These are phyloP conservation scores for Blastobotrys americana DNA, from an alignment of 805 yeast genomes.

Conservation along the genomic window DNA sequence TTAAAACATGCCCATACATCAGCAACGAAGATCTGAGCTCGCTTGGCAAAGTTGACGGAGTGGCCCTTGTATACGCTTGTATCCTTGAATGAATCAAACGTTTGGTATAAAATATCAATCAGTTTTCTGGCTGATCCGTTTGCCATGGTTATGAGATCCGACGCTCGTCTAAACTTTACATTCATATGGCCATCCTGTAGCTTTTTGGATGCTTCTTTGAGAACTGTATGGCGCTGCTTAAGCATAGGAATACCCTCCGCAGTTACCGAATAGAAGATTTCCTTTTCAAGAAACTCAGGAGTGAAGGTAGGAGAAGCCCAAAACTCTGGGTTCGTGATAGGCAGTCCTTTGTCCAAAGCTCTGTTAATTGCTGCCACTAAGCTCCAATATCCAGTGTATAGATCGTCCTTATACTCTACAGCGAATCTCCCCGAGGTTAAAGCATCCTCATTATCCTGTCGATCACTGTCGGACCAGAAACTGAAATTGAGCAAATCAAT, in stretches of 20 bases:
- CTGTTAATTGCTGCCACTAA: constrained; percentile 37
- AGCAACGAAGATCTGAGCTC: constrained; percentile 38
- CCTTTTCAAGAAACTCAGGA: constrained; percentile 17
- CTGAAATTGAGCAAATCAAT: constrained; percentile 39
- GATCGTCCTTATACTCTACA: constrained; percentile 28
- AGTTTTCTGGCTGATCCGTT: constrained; percentile 29
- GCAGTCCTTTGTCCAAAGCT: constrained; percentile 35
- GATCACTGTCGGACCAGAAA: constrained; percentile 37
- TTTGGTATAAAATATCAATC: constrained; percentile 24
- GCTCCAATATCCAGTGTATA: constrained; percentile 42
- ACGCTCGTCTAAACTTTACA: constrained; percentile 15
- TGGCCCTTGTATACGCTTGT: constrained; percentile 24
- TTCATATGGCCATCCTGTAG: constrained; percentile 13
- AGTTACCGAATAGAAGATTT: constrained; percentile 31
- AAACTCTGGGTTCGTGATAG: constrained; percentile 32
- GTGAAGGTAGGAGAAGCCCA: constrained; percentile 30
- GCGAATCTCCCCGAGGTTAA: constrained; percentile 27
- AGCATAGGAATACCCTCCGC: constrained; percentile 32
- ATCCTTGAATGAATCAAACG: constrained; percentile 33
- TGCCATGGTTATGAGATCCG: constrained; percentile 22
- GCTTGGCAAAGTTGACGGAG: constrained; percentile 30
- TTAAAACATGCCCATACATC: constrained; percentile 41
- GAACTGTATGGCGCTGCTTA: constrained; percentile 28
- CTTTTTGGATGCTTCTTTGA: constrained; percentile 33
- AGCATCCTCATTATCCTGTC: constrained; percentile 26